Evolutionary conservation across 176 grass and related monocot genomes (phyloP).

Genomic region (Ampelocalamus luodianensis): DNA sequence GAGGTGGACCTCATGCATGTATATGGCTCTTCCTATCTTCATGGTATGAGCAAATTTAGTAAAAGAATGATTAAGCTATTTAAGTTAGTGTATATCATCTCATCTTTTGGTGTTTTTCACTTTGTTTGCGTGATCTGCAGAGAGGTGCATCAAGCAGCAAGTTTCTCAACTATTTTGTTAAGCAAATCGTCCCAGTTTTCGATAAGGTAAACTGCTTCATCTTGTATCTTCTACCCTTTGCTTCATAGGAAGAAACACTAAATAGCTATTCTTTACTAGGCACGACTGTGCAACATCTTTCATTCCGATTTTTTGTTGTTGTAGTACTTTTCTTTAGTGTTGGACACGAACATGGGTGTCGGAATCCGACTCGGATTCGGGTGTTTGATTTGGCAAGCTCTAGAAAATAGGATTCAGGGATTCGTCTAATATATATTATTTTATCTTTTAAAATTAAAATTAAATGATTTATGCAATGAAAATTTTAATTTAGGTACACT

Average conservation of each 20-base stretch:
- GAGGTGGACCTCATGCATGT: slow-evolving; percentile 94
- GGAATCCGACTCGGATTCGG: no score
- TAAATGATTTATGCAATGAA: no score
- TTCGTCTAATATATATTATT: no score
- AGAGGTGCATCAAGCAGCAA: slow-evolving; percentile 96
- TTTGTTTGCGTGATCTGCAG: slow-evolving; percentile 55
- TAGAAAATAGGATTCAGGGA: no score
- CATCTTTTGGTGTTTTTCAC: slow-evolving; percentile 29
- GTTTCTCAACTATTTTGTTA: slow-evolving; percentile 88
- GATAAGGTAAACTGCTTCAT: slow-evolving; percentile 80
- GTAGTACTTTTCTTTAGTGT: not conserved
- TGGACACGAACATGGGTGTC: no score
- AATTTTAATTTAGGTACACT: no score
- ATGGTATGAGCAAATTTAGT: slow-evolving; percentile 59
- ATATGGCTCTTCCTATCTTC: slow-evolving; percentile 96
- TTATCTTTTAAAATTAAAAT: no score
- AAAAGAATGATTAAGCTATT: not conserved
- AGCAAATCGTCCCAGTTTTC: slow-evolving; percentile 92
- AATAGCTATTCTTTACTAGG: not conserved
- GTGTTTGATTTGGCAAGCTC: no score
- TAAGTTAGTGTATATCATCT: slow-evolving; percentile 28
- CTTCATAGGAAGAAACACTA: slow-evolving; percentile 25
- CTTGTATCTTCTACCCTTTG: slow-evolving; percentile 33
- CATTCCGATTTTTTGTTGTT: not conserved
- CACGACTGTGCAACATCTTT: not conserved